These are phyloP conservation scores for Gyromitra esculenta DNA, from an alignment of 2,329 filamentous ascomycete species.

Conservation along the genomic window DNA sequence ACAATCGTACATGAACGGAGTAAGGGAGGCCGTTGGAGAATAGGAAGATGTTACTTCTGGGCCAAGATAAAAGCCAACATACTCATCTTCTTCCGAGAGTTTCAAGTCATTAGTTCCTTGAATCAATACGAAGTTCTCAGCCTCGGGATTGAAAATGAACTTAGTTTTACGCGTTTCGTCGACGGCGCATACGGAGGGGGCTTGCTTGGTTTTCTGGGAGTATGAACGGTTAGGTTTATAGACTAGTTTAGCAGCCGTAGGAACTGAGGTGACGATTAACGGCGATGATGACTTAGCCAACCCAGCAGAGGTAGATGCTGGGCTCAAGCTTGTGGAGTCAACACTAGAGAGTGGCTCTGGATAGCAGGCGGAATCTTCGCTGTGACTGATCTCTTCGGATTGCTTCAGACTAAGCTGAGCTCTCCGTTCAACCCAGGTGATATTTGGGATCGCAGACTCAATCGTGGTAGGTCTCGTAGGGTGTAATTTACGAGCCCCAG, in stretches of 20 bases:
- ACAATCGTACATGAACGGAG: background rate
- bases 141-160: conserved; percentile 36
- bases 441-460: conserved; percentile 13
- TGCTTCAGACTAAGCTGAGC: background rate
- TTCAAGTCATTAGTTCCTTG: background rate
- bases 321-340: conserved; percentile 21
- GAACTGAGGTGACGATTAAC: conserved; percentile 24
- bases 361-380: background rate
- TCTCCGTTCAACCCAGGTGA: conserved; percentile 27
- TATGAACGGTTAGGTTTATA: background rate
- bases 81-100: conserved; percentile 19
- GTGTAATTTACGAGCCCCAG: conserved; percentile 13
- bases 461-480: background rate
- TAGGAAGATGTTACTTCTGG: background rate
- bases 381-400: background rate
- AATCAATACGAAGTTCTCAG: conserved; percentile 27
- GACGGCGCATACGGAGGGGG: background rate
- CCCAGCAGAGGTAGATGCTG: background rate
- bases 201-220: background rate
- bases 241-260: background rate
- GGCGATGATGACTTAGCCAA: conserved; percentile 8
- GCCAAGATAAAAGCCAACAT: conserved; percentile 42
- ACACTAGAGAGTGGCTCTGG: conserved; percentile 19
- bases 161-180: background rate
- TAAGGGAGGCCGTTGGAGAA: background rate